These are phyloP conservation scores for Primulina eburnea DNA, from an alignment of 257 asterid genomes.

Conservation along the genomic window DNA sequence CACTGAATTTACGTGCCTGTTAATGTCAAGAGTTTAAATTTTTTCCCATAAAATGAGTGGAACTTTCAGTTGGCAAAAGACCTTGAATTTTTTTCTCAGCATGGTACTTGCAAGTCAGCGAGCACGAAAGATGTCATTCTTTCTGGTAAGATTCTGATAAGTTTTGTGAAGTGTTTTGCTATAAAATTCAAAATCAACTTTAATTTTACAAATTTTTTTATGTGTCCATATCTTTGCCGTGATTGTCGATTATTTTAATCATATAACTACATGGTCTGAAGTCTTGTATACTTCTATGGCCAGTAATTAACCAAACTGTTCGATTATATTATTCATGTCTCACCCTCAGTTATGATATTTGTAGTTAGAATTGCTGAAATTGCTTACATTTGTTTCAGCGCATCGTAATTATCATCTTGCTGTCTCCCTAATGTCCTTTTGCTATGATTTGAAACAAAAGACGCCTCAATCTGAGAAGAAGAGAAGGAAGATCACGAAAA, in stretches of 20 bases:
- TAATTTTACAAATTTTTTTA: neutral
- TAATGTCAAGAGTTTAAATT: neutral
- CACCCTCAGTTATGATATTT: slow-evolving; percentile 5
- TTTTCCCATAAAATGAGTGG: neutral
- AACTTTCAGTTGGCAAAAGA: slow-evolving; percentile 68
- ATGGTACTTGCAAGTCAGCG: slow-evolving; percentile 84
- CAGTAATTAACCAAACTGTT: neutral
- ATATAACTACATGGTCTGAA: neutral
- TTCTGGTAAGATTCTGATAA: slow-evolving; percentile 47
- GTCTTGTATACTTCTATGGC: neutral
- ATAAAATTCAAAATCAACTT: neutral
- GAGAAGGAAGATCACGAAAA: slow-evolving; percentile 59
- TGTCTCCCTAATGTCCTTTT: slow-evolving; percentile 59
- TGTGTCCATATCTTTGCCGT: neutral
- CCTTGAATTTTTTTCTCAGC: slow-evolving; percentile 83
- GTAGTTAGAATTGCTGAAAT: slow-evolving; percentile 14
- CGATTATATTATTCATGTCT: neutral
- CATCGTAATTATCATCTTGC: slow-evolving; percentile 85
- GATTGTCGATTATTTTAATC: neutral
- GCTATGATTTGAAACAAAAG: slow-evolving; percentile 68
- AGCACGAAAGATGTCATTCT: slow-evolving; percentile 97
- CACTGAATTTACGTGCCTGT: neutral
- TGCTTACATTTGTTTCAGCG: slow-evolving; percentile 43
- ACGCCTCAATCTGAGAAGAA: slow-evolving; percentile 72
- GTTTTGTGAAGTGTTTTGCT: neutral